Conservation (phyloP, 768 basidiomycete genomes). For the Boletus vinaceobasis region DNA sequence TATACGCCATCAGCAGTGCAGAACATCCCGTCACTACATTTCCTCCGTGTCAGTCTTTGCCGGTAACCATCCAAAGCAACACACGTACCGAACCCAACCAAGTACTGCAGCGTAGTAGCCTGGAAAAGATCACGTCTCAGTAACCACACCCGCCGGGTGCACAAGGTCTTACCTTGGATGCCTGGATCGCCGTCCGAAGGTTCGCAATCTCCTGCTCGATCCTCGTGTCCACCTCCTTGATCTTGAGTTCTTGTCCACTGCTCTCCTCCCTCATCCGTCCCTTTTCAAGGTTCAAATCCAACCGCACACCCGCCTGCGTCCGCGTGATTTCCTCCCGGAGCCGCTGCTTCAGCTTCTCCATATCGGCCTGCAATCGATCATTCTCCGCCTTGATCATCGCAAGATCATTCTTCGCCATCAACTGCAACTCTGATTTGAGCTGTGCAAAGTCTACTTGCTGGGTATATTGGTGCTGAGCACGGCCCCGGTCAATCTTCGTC, state of each 20-base stretch:
- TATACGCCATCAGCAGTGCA: conserved; percentile 82
- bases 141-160: neutral
- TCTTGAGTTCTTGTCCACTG: conserved; percentile 88
- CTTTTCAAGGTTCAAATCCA: conserved; percentile 96
- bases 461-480: conserved; percentile 81
- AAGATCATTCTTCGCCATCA: conserved; percentile 96
- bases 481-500: conserved; percentile 3
- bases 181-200: conserved; percentile 77
- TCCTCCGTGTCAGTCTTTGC: conserved; percentile 4
- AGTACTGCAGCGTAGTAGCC: conserved; percentile 84
- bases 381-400: conserved; percentile 95
- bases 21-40: conserved; percentile 78
- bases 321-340: conserved; percentile 87
- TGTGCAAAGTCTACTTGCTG: conserved; percentile 97
- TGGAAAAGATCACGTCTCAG: conserved; percentile 24
- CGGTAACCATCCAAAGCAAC: neutral
- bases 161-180: conserved; percentile 60
- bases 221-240: conserved; percentile 95
- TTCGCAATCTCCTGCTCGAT: conserved; percentile 96
- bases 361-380: conserved; percentile 85
- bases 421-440: conserved; percentile 91
- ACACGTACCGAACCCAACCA: conserved; percentile 79
- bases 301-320: conserved; percentile 88
- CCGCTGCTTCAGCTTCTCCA: conserved; percentile 93
- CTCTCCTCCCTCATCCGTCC: conserved; percentile 93